phyloP scores from a whole-genome alignment of 768 basidiomycete genomes.

The Mycena pura region DNA sequence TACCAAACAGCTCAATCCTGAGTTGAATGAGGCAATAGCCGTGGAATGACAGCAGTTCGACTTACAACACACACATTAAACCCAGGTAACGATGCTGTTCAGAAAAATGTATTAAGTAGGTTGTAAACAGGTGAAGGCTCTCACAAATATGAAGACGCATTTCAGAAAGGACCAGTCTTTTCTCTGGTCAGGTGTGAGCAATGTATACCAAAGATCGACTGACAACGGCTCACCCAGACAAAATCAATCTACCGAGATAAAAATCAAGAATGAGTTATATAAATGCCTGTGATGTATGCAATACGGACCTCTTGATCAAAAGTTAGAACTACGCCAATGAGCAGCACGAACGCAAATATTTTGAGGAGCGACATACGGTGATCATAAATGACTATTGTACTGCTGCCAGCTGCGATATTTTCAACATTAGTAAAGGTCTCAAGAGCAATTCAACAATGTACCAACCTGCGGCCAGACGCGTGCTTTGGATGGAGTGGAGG shows the following conservation, averaged over 20 bases:
- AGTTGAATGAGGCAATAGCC: not conserved
- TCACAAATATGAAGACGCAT: constrained; percentile 35
- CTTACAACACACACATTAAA: constrained; percentile 33
- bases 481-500: constrained; percentile 2
- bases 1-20: constrained; percentile 11
- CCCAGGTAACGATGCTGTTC: constrained; percentile 37
- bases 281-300: too few species aligned
- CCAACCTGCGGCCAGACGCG: constrained; percentile 12
- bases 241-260: not conserved
- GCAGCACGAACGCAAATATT: not conserved
- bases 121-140: not conserved
- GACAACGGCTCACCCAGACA: constrained; percentile 1
- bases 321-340: constrained; percentile 4
- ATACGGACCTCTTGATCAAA: constrained; percentile 8
- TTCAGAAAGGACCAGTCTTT: constrained; percentile 39
- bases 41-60: not conserved
- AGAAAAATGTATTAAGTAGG: not conserved
- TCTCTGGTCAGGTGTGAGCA: constrained; percentile 8
- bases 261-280: not conserved
- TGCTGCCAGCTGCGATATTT: not conserved
- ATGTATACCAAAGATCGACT: not conserved
- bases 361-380: not conserved
- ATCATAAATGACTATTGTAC: constrained; percentile 2
- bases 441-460: not conserved
- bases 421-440: not conserved